Percentiles rank a stretch among this genome's conserved stretches.
Evolutionary conservation across 2,329 filamentous ascomycete species (phyloP).

Genomic region (Proliferodiscus dingleyae): DNA sequence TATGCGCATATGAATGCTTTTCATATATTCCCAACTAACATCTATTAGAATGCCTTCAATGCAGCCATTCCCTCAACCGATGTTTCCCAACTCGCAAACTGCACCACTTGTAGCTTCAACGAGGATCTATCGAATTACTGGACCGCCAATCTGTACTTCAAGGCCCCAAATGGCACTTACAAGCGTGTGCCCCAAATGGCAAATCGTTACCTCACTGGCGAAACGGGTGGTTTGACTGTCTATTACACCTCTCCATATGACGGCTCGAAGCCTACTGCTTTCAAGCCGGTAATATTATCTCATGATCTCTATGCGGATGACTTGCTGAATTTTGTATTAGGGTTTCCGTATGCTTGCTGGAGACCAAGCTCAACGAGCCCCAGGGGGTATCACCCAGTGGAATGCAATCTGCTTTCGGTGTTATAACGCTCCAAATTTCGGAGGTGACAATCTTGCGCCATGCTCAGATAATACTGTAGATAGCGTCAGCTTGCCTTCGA

Average conservation of each 20-base stretch:
- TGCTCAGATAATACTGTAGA: conserved; percentile 10
- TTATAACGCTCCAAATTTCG: conserved; percentile 7
- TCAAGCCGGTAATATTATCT: conserved; percentile 25
- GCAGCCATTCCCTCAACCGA: conserved; percentile 28
- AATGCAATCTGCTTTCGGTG: conserved; percentile 12
- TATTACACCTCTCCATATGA: conserved; percentile 33
- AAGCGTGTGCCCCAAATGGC: conserved; percentile 29
- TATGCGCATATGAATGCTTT: not conserved
- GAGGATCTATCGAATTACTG: conserved; percentile 33
- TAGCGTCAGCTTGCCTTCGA: conserved; percentile 5
- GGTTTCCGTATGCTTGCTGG: conserved; percentile 10
- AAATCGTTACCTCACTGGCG: conserved; percentile 31
- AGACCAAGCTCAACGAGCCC: not conserved
- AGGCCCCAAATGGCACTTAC: conserved; percentile 27
- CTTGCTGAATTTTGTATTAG: not conserved
- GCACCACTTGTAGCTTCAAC: conserved; percentile 31
- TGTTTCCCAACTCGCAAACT: conserved; percentile 25
- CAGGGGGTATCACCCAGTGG: conserved; percentile 7
- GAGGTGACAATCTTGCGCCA: conserved; percentile 6
- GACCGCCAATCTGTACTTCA: conserved; percentile 29
- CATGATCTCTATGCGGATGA: no score
- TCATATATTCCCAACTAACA: not conserved
- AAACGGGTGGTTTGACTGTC: conserved; percentile 34
- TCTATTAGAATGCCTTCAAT: conserved; percentile 34
- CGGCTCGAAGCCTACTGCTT: conserved; percentile 36